These are phyloP conservation scores for Fusarium cicatricum DNA, from an alignment of 2,329 filamentous ascomycete genomes.

Conservation along the genomic window DNA sequence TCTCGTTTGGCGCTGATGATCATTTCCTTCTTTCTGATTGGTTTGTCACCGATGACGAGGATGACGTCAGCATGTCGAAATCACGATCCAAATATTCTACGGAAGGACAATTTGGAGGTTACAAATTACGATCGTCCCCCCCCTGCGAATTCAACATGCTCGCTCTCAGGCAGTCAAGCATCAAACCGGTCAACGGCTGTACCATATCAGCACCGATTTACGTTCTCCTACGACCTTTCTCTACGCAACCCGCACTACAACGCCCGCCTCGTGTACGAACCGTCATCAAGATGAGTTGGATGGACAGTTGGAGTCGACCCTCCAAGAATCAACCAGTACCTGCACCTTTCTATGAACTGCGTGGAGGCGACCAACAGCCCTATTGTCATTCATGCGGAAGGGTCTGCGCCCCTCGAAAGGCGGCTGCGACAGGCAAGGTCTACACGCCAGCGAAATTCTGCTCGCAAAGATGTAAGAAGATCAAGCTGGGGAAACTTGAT, in stretches of 20 bases:
- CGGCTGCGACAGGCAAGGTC: conserved; percentile 39
- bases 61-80: not conserved
- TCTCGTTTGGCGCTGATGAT: too few species aligned
- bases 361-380: conserved; percentile 54
- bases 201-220: not conserved
- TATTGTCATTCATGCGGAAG: conserved; percentile 67
- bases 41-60: not conserved
- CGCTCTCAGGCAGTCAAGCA: not conserved
- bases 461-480: conserved; percentile 61
- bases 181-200: not conserved
- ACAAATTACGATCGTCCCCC: too few species aligned
- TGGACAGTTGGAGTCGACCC: conserved; percentile 53
- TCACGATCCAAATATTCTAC: not conserved
- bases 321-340: conserved; percentile 54
- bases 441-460: conserved; percentile 58
- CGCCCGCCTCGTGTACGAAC: not conserved
- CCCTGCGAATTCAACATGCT: not conserved
- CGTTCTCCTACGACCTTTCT: not conserved
- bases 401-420: conserved; percentile 55
- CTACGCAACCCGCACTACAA: not conserved
- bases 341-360: conserved; percentile 62
- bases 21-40: not conserved
- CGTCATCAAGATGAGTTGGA: conserved; percentile 50
- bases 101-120: not conserved
- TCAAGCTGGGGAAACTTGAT: conserved; percentile 60